These are phyloP conservation scores for Solanum arcanum DNA, from an alignment of 257 asterid genomes.

Conservation along the genomic window DNA sequence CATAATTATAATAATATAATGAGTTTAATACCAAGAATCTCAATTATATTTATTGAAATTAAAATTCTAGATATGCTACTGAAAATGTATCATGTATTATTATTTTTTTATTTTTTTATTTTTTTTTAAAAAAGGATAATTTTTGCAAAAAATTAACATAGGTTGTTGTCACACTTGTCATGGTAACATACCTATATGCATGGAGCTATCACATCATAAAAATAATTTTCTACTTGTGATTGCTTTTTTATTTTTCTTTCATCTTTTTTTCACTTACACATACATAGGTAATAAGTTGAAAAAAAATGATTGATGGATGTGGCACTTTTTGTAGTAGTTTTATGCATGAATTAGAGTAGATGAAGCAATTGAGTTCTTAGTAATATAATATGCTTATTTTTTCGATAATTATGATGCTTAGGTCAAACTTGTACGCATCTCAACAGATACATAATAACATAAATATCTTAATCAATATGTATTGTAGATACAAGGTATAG, in stretches of 20 bases:
- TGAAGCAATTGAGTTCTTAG: background rate
- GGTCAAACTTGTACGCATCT: background rate
- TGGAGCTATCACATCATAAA: background rate
- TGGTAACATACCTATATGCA: background rate
- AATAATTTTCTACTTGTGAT: background rate
- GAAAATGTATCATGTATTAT: background rate
- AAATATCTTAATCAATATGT: background rate
- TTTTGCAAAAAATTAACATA: background rate
- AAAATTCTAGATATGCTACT: background rate
- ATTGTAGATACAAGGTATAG: background rate
- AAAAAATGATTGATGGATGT: background rate
- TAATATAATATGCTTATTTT: background rate
- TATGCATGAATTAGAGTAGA: background rate
- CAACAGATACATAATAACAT: background rate
- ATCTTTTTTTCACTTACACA: background rate
- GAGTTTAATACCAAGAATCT: background rate
- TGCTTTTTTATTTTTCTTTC: background rate
- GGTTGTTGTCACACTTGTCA: background rate
- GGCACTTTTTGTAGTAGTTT: background rate
- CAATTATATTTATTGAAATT: background rate
- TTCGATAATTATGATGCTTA: background rate
- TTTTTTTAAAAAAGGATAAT: background rate
- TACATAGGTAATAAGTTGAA: background rate
- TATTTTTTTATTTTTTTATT: too few relatives aligned
- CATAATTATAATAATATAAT: background rate